phyloP scores from a whole-genome alignment of 148 eudicot genomes.

The Selenicereus undatus region DNA sequence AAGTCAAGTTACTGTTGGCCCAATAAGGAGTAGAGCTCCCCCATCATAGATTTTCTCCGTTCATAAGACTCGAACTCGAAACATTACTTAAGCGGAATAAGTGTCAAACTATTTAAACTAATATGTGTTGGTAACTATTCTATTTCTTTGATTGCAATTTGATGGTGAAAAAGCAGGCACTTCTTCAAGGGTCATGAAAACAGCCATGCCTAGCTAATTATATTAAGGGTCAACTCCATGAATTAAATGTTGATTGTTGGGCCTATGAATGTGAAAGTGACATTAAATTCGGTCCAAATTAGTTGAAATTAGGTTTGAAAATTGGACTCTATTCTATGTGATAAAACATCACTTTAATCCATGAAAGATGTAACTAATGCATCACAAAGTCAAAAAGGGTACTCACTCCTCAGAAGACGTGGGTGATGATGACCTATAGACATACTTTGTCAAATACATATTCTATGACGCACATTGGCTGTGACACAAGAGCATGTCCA shows the following conservation, averaged over 20 bases:
- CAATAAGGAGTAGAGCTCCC: no score
- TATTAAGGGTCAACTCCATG: neutral
- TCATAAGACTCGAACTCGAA: no score
- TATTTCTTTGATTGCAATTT: neutral
- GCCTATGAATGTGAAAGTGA: neutral
- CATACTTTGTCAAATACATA: no score
- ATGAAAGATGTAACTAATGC: neutral
- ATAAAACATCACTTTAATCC: neutral
- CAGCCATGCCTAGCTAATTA: no score
- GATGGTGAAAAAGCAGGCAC: no score
- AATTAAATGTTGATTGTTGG: neutral
- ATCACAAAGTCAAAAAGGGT: neutral
- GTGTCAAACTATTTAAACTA: no score
- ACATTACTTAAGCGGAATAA: no score
- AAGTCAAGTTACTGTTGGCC: no score
- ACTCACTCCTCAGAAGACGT: neutral
- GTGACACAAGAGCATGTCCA: no score
- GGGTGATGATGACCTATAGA: neutral
- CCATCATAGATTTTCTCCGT: no score
- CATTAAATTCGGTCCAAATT: neutral
- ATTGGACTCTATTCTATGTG: neutral
- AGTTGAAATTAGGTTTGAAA: slow-evolving; percentile 7
- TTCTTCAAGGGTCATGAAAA: no score
- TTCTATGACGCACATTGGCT: neutral
- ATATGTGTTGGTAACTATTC: neutral